Evolutionary conservation across 2,329 filamentous ascomycete species (phyloP).

Genomic region (Dothistroma septosporum): DNA sequence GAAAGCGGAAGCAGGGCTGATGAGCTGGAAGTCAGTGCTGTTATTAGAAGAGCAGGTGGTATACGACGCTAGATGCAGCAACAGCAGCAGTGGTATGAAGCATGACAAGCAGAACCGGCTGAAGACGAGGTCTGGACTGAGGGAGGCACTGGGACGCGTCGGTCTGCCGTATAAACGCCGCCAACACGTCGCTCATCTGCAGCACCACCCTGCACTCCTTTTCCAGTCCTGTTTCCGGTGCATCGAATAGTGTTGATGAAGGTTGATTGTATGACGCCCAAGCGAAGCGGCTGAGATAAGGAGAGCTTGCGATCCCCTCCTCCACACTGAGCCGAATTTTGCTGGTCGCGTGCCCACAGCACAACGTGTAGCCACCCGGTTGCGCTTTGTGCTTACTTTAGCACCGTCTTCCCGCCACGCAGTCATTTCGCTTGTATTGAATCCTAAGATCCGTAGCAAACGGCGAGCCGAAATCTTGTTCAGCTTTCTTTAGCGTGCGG

Average conservation of each 20-base stretch:
- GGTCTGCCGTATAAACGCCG: neutral
- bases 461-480: no score
- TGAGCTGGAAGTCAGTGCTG: neutral
- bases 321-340: neutral
- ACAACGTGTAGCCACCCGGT: neutral
- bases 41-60: neutral
- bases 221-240: neutral
- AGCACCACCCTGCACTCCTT: neutral
- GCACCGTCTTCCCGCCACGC: neutral
- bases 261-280: neutral
- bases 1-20: neutral
- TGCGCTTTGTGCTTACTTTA: neutral
- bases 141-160: neutral
- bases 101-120: neutral
- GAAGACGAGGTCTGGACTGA: neutral
- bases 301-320: neutral
- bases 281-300: neutral
- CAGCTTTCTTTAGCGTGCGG: no score
- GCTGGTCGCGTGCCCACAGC: neutral
- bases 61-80: neutral
- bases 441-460: no score
- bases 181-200: neutral
- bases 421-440: neutral
- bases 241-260: no score
- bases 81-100: neutral